A percentile compares a stretch with the other conserved stretches of the same genome.
Evolutionary conservation across 2,329 filamentous ascomycete genomes (phyloP).

Genomic region (Zelopaecilomyces penicillatus): DNA sequence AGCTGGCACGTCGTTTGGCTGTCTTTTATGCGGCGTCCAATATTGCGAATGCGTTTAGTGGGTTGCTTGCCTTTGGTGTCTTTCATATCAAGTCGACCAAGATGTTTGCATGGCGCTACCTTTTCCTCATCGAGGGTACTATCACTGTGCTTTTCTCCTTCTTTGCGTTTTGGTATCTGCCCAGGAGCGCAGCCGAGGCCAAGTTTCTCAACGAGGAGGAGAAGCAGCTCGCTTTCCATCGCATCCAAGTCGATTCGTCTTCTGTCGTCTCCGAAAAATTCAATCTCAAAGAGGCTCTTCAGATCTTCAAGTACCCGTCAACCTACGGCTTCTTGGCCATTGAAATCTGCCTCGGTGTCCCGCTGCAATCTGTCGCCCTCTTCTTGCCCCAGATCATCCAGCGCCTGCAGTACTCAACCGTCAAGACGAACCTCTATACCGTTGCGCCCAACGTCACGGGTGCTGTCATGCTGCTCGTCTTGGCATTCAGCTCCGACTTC

Average conservation of each 20-base stretch:
- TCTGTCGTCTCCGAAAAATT: slow-evolving; percentile 49
- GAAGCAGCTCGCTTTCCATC: slow-evolving; percentile 58
- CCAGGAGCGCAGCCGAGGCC: slow-evolving; percentile 54
- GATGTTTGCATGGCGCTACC: slow-evolving; percentile 38
- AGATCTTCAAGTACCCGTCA: slow-evolving; percentile 42
- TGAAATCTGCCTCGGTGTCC: slow-evolving; percentile 52
- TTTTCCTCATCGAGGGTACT: slow-evolving; percentile 46
- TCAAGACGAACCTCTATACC: slow-evolving; percentile 69
- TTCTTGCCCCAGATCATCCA: slow-evolving; percentile 49
- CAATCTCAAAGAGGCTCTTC: slow-evolving; percentile 40
- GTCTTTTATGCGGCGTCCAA: slow-evolving; percentile 70
- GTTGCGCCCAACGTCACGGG: slow-evolving; percentile 73
- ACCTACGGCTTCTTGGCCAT: slow-evolving; percentile 43
- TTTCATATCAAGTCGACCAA: slow-evolving; percentile 35
- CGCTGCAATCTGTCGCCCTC: slow-evolving; percentile 44
- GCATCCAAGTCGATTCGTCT: slow-evolving; percentile 69
- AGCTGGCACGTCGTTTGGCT: slow-evolving; percentile 40
- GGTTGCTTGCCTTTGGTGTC: slow-evolving; percentile 39
- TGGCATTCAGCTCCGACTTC: slow-evolving; percentile 64
- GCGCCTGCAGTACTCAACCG: slow-evolving; percentile 37
- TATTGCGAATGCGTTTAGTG: slow-evolving; percentile 55
- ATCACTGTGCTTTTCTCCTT: slow-evolving; percentile 52
- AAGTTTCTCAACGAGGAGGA: slow-evolving; percentile 58
- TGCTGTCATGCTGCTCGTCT: slow-evolving; percentile 60
- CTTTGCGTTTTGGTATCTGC: slow-evolving; percentile 63